Conservation (phyloP, 805 yeast genomes). For the Wickerhamiella domercqiae region DNA sequence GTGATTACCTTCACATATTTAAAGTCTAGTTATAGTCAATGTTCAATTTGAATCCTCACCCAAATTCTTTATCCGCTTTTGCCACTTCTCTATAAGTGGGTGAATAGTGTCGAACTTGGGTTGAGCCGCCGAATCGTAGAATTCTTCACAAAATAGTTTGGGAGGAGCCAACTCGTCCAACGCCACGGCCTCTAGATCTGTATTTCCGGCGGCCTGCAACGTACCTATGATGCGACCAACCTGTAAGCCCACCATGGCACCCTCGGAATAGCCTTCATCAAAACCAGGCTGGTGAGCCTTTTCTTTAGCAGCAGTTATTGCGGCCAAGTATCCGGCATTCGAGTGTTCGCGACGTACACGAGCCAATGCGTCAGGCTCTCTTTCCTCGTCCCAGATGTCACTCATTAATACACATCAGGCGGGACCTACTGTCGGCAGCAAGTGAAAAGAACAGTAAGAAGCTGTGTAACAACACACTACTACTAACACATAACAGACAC, state of each 20-base stretch:
- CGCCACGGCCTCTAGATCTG: constrained; percentile 21
- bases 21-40: not conserved
- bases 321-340: constrained; percentile 75
- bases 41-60: not conserved
- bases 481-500: no score
- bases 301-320: constrained; percentile 55
- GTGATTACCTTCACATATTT: constrained; percentile 28
- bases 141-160: constrained; percentile 38
- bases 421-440: not conserved
- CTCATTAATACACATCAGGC: constrained; percentile 4
- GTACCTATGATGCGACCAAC: constrained; percentile 53
- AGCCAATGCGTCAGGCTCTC: constrained; percentile 15
- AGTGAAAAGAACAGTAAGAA: no score
- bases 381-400: constrained; percentile 16
- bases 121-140: constrained; percentile 32
- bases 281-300: constrained; percentile 62
- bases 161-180: constrained; percentile 40
- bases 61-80: constrained; percentile 6
- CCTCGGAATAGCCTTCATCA: constrained; percentile 62
- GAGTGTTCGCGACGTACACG: constrained; percentile 38
- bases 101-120: constrained; percentile 21
- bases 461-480: no score
- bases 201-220: constrained; percentile 28
- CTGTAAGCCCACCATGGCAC: constrained; percentile 50
- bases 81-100: constrained; percentile 35